Conservation (phyloP, 2,329 filamentous ascomycete species). For the Claviceps monticola region DNA sequence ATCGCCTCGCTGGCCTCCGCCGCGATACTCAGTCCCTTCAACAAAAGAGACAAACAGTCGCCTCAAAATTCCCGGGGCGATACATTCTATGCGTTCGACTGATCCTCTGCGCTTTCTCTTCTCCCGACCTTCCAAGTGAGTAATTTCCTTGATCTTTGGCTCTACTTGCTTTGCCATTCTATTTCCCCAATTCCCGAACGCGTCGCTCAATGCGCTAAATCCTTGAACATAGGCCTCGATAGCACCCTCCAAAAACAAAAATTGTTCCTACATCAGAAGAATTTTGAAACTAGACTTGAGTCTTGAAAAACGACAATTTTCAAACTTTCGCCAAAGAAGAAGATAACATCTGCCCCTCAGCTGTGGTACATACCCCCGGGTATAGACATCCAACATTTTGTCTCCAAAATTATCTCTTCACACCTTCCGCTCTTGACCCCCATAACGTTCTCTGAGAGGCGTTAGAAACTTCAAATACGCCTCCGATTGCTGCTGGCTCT, state of each 20-base stretch:
- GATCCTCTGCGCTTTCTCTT: constrained; percentile 87
- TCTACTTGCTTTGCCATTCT: constrained; percentile 4
- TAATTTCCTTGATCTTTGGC: constrained; percentile 8
- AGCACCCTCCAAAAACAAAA: constrained; percentile 32
- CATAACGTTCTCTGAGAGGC: constrained; percentile 71
- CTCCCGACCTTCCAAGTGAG: constrained; percentile 77
- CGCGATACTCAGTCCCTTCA: neutral
- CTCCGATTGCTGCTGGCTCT: constrained; percentile 64
- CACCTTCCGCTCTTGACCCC: constrained; percentile 71
- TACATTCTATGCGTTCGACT: constrained; percentile 71
- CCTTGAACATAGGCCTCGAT: constrained; percentile 36
- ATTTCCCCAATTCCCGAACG: neutral
- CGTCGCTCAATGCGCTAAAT: neutral
- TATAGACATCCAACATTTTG: constrained; percentile 92
- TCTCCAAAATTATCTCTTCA: constrained; percentile 70
- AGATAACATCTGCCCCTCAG: constrained; percentile 33
- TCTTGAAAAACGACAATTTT: neutral
- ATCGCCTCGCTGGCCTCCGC: neutral
- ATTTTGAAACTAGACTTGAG: neutral
- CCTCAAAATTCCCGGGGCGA: neutral
- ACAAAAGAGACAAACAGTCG: neutral
- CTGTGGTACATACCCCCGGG: constrained; percentile 68
- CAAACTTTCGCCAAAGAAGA: constrained; percentile 1
- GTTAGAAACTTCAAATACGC: constrained; percentile 29
- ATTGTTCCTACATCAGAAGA: neutral